Percentiles rank a stretch among this genome's conserved stretches.
These are phyloP conservation scores for Pleoardoris graminearum DNA, from an alignment of 2,329 filamentous ascomycete genomes.

Conservation along the genomic window DNA sequence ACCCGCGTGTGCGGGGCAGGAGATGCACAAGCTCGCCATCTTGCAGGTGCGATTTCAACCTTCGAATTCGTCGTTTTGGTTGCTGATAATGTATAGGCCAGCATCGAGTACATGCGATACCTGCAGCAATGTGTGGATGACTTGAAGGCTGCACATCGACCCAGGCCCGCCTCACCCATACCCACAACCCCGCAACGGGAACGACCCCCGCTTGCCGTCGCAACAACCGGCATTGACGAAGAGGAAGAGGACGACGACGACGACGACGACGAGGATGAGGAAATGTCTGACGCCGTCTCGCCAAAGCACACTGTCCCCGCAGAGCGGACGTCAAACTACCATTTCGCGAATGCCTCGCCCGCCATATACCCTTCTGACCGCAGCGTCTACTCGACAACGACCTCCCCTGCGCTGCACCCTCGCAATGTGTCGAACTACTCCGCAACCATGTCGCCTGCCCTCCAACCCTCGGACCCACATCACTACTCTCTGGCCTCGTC, in stretches of 20 bases:
- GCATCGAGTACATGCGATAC: constrained; percentile 95
- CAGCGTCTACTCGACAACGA: constrained; percentile 43
- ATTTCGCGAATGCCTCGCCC: constrained; percentile 38
- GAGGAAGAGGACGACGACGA: constrained; percentile 52
- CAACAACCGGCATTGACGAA: constrained; percentile 27
- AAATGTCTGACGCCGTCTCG: constrained; percentile 45
- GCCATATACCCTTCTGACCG: constrained; percentile 45
- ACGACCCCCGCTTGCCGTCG: constrained; percentile 23
- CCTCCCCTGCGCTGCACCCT: constrained; percentile 45
- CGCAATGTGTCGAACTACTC: constrained; percentile 54
- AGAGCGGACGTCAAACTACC: constrained; percentile 23
- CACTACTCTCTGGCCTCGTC: constrained; percentile 52
- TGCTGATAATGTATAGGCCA: constrained; percentile 64
- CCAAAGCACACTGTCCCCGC: constrained; percentile 26
- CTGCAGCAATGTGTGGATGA: constrained; percentile 84
- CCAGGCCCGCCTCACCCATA: constrained; percentile 32
- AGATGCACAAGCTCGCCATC: constrained; percentile 98
- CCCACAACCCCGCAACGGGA: constrained; percentile 33
- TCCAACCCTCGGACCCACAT: constrained; percentile 50
- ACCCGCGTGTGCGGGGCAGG: constrained; percentile 85
- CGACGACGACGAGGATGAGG: constrained; percentile 55
- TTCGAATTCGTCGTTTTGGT: not conserved
- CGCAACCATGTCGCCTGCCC: constrained; percentile 45
- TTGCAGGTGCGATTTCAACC: constrained; percentile 67
- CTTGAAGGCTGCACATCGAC: constrained; percentile 60